A percentile compares a stretch with the other conserved stretches of the same genome.
Conservation (phyloP, 768 basidiomycete species). For the Serendipita sp. region DNA sequence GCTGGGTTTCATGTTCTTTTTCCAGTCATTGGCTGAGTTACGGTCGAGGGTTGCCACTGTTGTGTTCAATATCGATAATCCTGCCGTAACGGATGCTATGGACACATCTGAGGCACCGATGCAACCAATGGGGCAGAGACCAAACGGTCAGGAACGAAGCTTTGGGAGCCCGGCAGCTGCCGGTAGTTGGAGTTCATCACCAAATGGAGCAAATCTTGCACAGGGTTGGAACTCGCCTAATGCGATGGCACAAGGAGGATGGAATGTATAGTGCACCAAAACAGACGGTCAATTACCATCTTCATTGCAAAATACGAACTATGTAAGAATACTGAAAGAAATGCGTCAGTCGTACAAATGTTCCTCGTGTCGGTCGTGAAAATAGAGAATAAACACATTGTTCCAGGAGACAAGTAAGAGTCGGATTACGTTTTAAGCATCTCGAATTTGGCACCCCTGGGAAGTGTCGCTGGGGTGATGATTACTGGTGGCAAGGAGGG, state of each 20-base stretch:
- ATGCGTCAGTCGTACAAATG: not conserved
- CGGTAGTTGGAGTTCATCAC: not conserved
- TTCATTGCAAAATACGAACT: not conserved
- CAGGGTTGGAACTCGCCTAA: not conserved
- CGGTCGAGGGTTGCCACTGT: not conserved
- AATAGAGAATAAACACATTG: not conserved
- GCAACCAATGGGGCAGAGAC: not conserved
- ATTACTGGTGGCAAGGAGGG: constrained; percentile 9
- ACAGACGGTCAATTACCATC: not conserved
- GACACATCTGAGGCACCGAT: not conserved
- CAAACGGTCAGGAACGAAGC: not conserved
- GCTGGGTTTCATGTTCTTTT: not conserved
- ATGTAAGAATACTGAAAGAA: not conserved
- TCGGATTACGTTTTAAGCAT: not conserved
- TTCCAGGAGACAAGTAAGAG: not conserved
- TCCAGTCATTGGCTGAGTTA: not conserved
- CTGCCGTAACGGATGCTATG: not conserved
- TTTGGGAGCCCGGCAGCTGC: not conserved
- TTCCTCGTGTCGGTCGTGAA: not conserved
- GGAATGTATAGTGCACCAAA: not conserved
- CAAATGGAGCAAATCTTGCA: not conserved
- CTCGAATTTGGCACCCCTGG: not conserved
- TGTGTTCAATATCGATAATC: not conserved
- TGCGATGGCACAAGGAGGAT: not conserved
- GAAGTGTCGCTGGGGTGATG: constrained; percentile 10